Evolutionary conservation across 176 grass and related monocot genomes (phyloP), one percentile per base, ranked within the genome.

Genomic region (Lolium multiflorum): DNA sequence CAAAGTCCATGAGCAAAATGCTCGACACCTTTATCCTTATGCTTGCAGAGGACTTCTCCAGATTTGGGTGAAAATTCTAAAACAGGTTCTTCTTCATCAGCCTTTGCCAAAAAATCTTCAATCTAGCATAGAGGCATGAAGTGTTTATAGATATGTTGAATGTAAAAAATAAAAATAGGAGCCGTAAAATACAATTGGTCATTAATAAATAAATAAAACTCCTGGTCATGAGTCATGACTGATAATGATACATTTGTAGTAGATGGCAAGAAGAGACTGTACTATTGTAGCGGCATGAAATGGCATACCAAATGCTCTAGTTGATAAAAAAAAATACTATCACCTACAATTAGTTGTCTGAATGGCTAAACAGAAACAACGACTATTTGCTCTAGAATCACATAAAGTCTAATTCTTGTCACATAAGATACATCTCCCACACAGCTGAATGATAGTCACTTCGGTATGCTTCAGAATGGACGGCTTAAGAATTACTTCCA

Each of bases 1-100:
- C 96, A 98, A 92, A 98, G 96, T 74, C 96, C 93, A 84, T 98
- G 93, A 57, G 96, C 96, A 92, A 98, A 98, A 94, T 98, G 93
- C 22, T 72, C 46, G 41, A 11, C 75, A 12, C 22, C 85, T 16
- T 50, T 61, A 82, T 82, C 88, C 79, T 98, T 98, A 84, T 95
- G 96, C 80, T 98, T 94, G 79, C 96, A 98, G 54, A 98, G 78
- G 6, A 95, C 80, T 77, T 95, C 90, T 50, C 93, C 96, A 78
- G 84, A 46, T 88, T 86, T 94, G 9, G 90, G 82, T 41, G 86
- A 61, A 74, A 52, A 62, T 50, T 79, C 92, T 70, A 88, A 51
- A 81, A 83, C n/a, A 57, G 74, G 69, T 37, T 88, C 91, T 77
- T 80, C 70, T 74, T 80, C 70, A 81, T 98, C 91, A 83, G 93